Base-by-base conservation (phyloP, 495 filamentous ascomycete species). In the Pseudoneurospora amorphoporcata region DNA sequence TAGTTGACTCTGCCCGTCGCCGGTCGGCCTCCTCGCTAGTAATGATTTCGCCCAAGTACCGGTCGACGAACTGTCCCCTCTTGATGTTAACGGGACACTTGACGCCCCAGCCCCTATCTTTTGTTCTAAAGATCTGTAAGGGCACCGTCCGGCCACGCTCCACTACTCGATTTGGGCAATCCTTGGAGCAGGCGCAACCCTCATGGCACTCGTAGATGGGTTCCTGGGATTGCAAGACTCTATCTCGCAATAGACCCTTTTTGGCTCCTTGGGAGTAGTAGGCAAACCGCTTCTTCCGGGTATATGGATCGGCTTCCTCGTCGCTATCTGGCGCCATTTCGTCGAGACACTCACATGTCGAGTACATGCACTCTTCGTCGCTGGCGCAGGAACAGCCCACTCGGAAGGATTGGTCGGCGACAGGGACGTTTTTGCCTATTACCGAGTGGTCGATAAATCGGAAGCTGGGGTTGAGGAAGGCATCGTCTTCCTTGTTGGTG, bases 41-140 rank as follows among this genome's bases (percentile, higher is more conserved):
- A 73, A 98, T 91, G 37, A 97, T 87, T 78, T 98, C 95, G 1
- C 95, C 95, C 16, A 93, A 89, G 73, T 98, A 98, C 29, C 87
- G 87, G 76, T 96, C 95, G 70, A 98, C 88, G 75, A 96, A 98
- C 76, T 96, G 92, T 7, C 95, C 95, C 69, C 86, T 84, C 71
- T 86, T 83, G 32, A 99, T 88, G 32, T 87, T 81, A 14, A 90
- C 86, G 0, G 85, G 86, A 53, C 89, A 93, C 10, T 90, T 86
- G 2, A 98, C 87, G 37, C 93, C 95, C 88, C 94, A 97, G 8
- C 95, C 95, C 41, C 95, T 88, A 19, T 86, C 81, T 5, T 82
- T 78, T 0, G 94, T 97, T 73, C 91, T 86, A 79, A 98, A 99
- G 37, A 98, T 93, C 76, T 95, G 87, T 7, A 98, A 79, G 0